Conservation (phyloP, 2,329 filamentous ascomycete genomes). For the Xylaria sp. region DNA sequence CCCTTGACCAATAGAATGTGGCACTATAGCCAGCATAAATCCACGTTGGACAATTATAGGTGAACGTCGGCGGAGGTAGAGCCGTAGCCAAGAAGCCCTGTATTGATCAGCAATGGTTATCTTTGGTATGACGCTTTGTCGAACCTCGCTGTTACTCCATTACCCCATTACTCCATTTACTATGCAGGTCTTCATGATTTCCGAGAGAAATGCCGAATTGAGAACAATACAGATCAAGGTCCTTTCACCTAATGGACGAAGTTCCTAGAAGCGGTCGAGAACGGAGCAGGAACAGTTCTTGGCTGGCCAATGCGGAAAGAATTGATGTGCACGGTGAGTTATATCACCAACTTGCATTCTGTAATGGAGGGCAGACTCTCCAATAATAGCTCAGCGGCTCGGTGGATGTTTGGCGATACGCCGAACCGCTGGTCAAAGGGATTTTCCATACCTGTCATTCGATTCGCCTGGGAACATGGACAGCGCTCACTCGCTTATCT, state of each 20-base stretch:
- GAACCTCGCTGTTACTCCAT: conserved; percentile 2
- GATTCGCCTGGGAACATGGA: conserved; percentile 7
- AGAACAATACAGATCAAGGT: conserved; percentile 14
- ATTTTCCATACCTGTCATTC: conserved; percentile 10
- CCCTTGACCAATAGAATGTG: conserved; percentile 6
- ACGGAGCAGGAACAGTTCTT: background rate
- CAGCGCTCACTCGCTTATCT: conserved; percentile 24
- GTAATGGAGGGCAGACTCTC: conserved; percentile 8
- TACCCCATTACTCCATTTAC: background rate
- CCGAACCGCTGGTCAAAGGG: conserved; percentile 9
- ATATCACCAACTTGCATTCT: background rate
- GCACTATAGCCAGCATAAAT: conserved; percentile 7
- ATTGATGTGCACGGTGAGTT: conserved; percentile 8
- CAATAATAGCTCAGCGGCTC: conserved; percentile 3
- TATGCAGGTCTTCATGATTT: background rate
- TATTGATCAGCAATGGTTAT: conserved; percentile 17
- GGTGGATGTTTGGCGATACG: conserved; percentile 24
- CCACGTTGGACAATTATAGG: conserved; percentile 7
- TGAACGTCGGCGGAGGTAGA: background rate
- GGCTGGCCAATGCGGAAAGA: conserved; percentile 6
- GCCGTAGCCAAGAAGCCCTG: conserved; percentile 3
- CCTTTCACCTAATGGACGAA: background rate
- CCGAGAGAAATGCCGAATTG: conserved; percentile 2
- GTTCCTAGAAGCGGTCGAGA: background rate
- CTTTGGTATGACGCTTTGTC: background rate